Evolutionary conservation across 1,284 basidiomycete species (phyloP).

Genomic region (Fomitopsis pinicola): DNA sequence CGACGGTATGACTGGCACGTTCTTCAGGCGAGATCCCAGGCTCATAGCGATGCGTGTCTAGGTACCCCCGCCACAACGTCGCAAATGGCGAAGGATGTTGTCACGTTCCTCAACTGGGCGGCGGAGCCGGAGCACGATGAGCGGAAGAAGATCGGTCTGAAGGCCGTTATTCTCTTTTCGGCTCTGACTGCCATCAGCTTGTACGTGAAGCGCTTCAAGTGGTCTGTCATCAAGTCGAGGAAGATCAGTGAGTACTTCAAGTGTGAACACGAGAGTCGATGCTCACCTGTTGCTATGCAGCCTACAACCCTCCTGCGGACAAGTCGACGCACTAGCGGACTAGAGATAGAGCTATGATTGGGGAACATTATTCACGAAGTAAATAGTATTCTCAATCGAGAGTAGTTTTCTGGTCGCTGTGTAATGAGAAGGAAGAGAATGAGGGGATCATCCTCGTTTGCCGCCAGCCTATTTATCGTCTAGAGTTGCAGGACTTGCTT

Average conservation of each 20-base stretch:
- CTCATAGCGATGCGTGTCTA: conserved; percentile 21
- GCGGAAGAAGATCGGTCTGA: conserved; percentile 94
- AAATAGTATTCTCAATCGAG: conserved; percentile 8
- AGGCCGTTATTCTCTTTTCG: conserved; percentile 90
- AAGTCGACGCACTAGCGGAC: conserved; percentile 30
- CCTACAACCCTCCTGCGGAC: conserved; percentile 49
- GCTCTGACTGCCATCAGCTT: conserved; percentile 77
- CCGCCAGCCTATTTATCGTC: background rate
- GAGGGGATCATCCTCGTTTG: background rate
- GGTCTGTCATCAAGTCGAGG: conserved; percentile 87
- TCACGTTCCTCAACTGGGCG: conserved; percentile 92
- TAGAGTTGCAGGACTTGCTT: background rate
- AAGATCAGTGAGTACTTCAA: conserved; percentile 70
- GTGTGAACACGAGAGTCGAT: background rate
- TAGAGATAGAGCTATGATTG: conserved; percentile 7
- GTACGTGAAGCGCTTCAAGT: conserved; percentile 95
- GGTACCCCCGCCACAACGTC: conserved; percentile 95
- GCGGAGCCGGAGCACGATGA: conserved; percentile 98
- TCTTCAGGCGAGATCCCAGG: background rate
- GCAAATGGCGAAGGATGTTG: conserved; percentile 99
- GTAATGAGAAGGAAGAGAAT: background rate
- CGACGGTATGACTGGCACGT: conserved; percentile 56
- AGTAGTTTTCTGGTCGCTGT: conserved; percentile 6
- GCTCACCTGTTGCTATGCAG: conserved; percentile 26
- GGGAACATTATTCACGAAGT: conserved; percentile 3